Evolutionary conservation across 2,329 filamentous ascomycete genomes (phyloP), one percentile per base, ranked within the genome.

Genomic region (Pyricularia grisea): DNA sequence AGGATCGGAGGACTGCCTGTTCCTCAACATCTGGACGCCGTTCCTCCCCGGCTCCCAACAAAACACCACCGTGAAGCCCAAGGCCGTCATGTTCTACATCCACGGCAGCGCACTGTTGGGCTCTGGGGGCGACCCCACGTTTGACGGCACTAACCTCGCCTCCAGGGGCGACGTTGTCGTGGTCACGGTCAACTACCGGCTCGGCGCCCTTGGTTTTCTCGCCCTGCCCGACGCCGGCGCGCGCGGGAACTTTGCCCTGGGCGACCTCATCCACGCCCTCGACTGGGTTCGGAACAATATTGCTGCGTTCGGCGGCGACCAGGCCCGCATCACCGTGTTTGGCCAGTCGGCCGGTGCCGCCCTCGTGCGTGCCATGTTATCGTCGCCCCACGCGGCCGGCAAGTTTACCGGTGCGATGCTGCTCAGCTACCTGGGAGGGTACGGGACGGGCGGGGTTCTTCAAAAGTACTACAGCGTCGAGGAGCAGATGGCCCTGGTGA

Each of bases 81-180:
- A 75, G 36, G 77, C 80, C 2, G 79, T 81, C 0, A 77, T 77
- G 70, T 71, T 80, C 66, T 79, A 77, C 77, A 79, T 80, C 30
- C 78, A 80, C 61, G 87, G 87, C 4, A 87, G 87, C 30, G 87
- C 83, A 7, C 87, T 87, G 70, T 83, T 80, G 7, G 86, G 86
- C 1, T 77, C 75, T 5, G 78, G 75, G 11, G 77, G 77, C 67
- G 78, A 80, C 64, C 70, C 75, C 1, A 77, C 76, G 1, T 77
- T 77, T 30, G 86, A 89, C 70, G 84, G 85, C 27, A 83, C 83
- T 2, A 86, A 86, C 71, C 77, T 88, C 3, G 86, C 84, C 0
- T 86, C 84, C 2, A 81, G 86, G 66, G 85, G 85, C 27, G 86
- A 88, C 71, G 81, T 88, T n/a, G 84, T 89, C 0, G 81, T 87